A percentile compares a stretch with the other conserved stretches of the same genome.
phyloP scores from a whole-genome alignment of 78 protist genomes.

The Dictyostelium discoideum region dicty_2.7 NC_007090.3:3980001-3980500 shows the following conservation, averaged over 20 bases:
- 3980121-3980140: background rate
- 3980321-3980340: background rate
- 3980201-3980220: background rate
- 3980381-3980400: conserved; percentile 2
- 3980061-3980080: too few relatives aligned
- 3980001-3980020: background rate
- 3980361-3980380: background rate
- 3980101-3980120: background rate
- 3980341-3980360: background rate
- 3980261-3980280: conserved; percentile 1
- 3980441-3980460: background rate
- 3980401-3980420: background rate
- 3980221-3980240: background rate
- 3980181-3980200: background rate
- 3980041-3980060: background rate
- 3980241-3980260: background rate
- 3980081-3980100: background rate
- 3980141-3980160: background rate
- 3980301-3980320: background rate
- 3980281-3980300: background rate
- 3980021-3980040: background rate
- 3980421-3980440: background rate
- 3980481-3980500: background rate
- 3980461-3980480: background rate
- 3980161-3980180: background rate